Percentiles rank a stretch among this genome's conserved stretches.
These are phyloP conservation scores for Chlamydomonas eustigma DNA, from an alignment of 139 green algal species.

Conservation along the genomic window DNA sequence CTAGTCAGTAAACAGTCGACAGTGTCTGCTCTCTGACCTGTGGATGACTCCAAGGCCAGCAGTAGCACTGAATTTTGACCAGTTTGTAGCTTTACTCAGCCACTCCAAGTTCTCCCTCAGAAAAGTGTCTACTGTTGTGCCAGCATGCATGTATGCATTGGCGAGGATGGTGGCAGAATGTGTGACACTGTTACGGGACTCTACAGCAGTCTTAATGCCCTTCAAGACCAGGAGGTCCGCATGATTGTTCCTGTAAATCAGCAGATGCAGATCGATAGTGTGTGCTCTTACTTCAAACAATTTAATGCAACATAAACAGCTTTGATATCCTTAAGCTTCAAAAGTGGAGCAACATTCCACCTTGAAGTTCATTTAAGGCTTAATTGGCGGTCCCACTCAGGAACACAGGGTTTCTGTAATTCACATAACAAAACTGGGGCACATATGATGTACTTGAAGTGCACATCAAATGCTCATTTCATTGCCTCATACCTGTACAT, in stretches of 20 bases:
- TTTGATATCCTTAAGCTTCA: too few relatives aligned
- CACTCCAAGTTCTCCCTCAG: slow-evolving; percentile 95
- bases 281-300: too few relatives aligned
- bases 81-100: slow-evolving; percentile 95
- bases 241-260: slow-evolving; percentile 60
- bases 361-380: too few relatives aligned
- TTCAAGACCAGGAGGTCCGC: slow-evolving; percentile 85
- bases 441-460: too few relatives aligned
- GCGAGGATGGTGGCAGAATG: slow-evolving; percentile 90
- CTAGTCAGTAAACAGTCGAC: neutral
- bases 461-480: too few relatives aligned
- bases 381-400: too few relatives aligned
- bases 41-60: slow-evolving; percentile 97
- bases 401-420: too few relatives aligned
- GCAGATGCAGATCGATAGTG: too few relatives aligned
- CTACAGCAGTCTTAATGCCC: slow-evolving; percentile 82
- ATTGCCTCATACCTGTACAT: slow-evolving; percentile 60
- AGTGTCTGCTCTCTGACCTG: slow-evolving; percentile 23
- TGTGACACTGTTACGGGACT: slow-evolving; percentile 75
- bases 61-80: slow-evolving; percentile 98
- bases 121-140: slow-evolving; percentile 95
- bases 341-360: too few relatives aligned
- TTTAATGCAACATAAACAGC: too few relatives aligned
- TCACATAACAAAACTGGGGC: too few relatives aligned
- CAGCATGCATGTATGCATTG: slow-evolving; percentile 93